Conservation (phyloP, 805 yeast species). For the Tetrapisispora namnaoensis region DNA sequence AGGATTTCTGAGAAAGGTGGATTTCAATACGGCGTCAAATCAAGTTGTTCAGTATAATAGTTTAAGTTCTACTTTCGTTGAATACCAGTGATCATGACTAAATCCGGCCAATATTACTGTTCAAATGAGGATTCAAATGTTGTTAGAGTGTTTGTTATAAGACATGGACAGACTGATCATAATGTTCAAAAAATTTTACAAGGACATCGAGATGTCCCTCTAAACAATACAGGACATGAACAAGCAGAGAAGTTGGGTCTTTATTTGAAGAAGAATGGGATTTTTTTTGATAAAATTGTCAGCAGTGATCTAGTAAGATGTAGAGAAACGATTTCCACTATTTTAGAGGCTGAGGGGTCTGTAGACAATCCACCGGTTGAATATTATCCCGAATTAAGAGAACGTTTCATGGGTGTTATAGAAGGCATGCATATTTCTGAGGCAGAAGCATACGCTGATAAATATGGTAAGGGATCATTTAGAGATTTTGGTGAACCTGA, state of each 20-base stretch:
- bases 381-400: constrained; percentile 45
- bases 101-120: constrained; percentile 9
- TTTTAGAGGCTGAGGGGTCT: constrained; percentile 19
- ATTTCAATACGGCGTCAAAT: no score
- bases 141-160: constrained; percentile 49
- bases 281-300: constrained; percentile 29
- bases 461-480: constrained; percentile 46
- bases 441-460: constrained; percentile 43
- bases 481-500: constrained; percentile 58
- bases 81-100: constrained; percentile 10
- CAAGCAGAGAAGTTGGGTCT: constrained; percentile 53
- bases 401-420: constrained; percentile 67
- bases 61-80: background rate
- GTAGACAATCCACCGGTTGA: constrained; percentile 14
- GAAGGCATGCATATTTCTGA: constrained; percentile 66
- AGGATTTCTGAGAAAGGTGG: no score
- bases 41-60: no score
- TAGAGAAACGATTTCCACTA: constrained; percentile 42
- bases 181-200: constrained; percentile 62
- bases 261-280: constrained; percentile 26
- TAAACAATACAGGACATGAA: constrained; percentile 49
- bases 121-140: constrained; percentile 30
- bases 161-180: constrained; percentile 82
- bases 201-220: constrained; percentile 60
- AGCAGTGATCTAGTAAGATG: constrained; percentile 45